These are phyloP conservation scores for Cylindrotheca fusiformis DNA, from an alignment of 108 stramenopile species.

Conservation along the genomic window DNA sequence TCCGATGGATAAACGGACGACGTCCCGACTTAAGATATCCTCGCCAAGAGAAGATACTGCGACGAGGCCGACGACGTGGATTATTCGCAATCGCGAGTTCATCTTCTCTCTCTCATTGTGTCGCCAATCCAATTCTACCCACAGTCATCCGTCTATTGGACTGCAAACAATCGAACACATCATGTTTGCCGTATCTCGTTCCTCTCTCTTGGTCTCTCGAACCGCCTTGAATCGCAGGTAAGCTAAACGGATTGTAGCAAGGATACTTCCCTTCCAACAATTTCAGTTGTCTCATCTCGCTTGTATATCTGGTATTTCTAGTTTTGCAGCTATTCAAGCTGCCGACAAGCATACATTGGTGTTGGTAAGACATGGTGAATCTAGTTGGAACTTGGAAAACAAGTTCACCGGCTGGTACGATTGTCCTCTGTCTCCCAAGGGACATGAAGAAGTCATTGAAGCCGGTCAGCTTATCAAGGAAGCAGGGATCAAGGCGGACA, in stretches of 20 bases:
- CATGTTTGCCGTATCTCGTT: conserved; percentile 37
- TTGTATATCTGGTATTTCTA: conserved; percentile 2
- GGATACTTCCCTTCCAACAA: neutral
- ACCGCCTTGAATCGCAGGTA: conserved; percentile 38
- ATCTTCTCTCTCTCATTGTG: too few relatives aligned
- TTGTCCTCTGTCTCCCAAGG: conserved; percentile 89
- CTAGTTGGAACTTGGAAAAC: conserved; percentile 96
- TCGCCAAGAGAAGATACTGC: too few relatives aligned
- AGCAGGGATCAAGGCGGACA: conserved; percentile 64
- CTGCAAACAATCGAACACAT: too few relatives aligned
- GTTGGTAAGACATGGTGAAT: conserved; percentile 94
- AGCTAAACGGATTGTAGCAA: neutral
- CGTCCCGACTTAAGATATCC: too few relatives aligned
- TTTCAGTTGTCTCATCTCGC: neutral
- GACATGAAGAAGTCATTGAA: conserved; percentile 85
- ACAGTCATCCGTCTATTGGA: too few relatives aligned
- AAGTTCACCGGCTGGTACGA: conserved; percentile 98
- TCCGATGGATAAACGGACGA: too few relatives aligned
- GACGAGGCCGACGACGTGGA: too few relatives aligned
- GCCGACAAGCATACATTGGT: conserved; percentile 58
- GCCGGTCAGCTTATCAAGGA: conserved; percentile 68
- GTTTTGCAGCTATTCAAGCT: conserved; percentile 34
- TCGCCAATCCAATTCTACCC: too few relatives aligned
- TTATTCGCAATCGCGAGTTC: too few relatives aligned
- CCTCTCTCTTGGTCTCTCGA: conserved; percentile 27